phyloP scores from a whole-genome alignment of 768 basidiomycete species.

The Dentipellis sp. region DNA sequence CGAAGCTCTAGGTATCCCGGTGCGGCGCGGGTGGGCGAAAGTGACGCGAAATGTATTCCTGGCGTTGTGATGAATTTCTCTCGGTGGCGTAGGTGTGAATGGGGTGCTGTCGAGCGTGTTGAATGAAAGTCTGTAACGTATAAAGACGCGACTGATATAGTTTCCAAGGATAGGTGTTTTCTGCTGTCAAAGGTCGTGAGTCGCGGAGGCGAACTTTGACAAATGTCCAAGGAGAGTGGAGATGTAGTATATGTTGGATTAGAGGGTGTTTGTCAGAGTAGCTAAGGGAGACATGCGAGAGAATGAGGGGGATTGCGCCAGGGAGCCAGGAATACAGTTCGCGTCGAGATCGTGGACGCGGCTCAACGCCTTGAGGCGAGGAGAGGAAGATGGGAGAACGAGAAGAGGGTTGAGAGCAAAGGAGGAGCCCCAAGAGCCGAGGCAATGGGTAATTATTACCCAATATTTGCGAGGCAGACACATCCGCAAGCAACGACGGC shows the following conservation, averaged over 20 bases:
- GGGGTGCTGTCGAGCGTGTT: not conserved
- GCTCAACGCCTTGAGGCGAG: conserved; percentile 7
- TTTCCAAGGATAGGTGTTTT: not conserved
- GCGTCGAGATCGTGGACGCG: conserved; percentile 2
- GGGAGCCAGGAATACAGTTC: conserved; percentile 3
- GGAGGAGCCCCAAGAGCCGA: conserved; percentile 2
- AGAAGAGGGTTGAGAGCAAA: not conserved
- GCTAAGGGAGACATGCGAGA: conserved; percentile 8
- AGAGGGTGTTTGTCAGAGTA: conserved; percentile 5
- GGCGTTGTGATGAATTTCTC: not conserved
- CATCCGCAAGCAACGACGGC: not conserved
- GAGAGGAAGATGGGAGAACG: not conserved
- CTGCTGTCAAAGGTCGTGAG: conserved; percentile 9
- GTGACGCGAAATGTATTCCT: not conserved
- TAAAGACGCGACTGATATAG: conserved; percentile 2
- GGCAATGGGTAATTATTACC: conserved; percentile 8
- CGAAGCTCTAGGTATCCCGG: not conserved
- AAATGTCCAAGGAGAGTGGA: conserved; percentile 7
- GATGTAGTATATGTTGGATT: conserved; percentile 10
- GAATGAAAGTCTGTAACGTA: not conserved
- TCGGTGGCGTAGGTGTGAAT: not conserved
- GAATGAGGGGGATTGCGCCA: not conserved
- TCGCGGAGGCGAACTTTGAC: conserved; percentile 2
- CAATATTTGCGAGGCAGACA: conserved; percentile 3
- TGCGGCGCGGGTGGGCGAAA: not conserved